Base-by-base conservation (phyloP, 2,329 filamentous ascomycete genomes). In the Verticillium nubilum region DNA sequence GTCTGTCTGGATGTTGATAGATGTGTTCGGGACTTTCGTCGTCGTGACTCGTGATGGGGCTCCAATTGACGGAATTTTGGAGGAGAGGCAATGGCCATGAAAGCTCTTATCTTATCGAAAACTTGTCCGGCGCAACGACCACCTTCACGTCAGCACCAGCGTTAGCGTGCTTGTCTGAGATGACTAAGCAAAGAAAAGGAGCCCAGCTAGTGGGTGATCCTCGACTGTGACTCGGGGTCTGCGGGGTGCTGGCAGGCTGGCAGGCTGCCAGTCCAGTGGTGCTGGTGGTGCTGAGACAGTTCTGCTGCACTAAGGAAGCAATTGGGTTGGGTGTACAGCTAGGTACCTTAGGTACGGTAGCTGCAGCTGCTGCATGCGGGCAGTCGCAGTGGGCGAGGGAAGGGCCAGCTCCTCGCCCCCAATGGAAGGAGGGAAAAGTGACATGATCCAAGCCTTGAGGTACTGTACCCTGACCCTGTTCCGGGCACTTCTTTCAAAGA, bases 21-120 rank as follows among this genome's bases (percentile, higher is more conserved):
- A 15, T 37, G 33, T 17, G 15, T 37, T 17, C 13, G n/a, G 33
- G 15, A 15, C n/a, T 37, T 13, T 13, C 42, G 42, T 23, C 19
- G 42, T 23, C 42, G 42, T 50, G 42, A 50, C 42, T 50, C 19
- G 42, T 23, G 42, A 50, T 23, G 42, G n/a, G 25, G 19, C 23
- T 9, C n/a, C 17, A 10, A 25, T 50, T 50, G 42, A 26, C 19
- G 42, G 42, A 23, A 50, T 50, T 50, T 50, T 23, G 9, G 19
- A 19, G 13, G 35, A 15, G 12, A 7, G 26, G 31, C 55, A 58
- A 50, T 35, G 53, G 31, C 52, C 52, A 23, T 13, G 19, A 19
- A 50, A 53, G 27, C 52, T 53, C 52, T 53, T 53, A 53, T 53
- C 52, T 53, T 53, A 53, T 53, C 52, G 25, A 17, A n/a, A n/a